Base-by-base conservation (phyloP, 768 basidiomycete species). In the Clavaria fumosa region DNA sequence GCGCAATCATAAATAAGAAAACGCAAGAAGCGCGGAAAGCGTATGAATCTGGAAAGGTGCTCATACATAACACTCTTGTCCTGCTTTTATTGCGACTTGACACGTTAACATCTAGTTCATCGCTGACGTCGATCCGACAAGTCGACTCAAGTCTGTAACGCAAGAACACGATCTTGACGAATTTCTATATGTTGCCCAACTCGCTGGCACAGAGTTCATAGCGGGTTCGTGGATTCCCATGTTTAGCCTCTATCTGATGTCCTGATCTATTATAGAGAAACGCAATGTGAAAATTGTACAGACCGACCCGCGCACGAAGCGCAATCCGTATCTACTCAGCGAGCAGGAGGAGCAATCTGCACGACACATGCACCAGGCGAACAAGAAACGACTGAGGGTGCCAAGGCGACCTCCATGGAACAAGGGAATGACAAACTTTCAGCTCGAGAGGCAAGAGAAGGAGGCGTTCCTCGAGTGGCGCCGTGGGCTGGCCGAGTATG, bases 151-250 rank as follows among this genome's bases (percentile, higher is more conserved):
- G 52, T 96, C 93, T 0, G 77, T 99, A 15, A 99, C 95, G 0
- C 91, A 97, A 59, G 93, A 99, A 60, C 65, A 75, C 39, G 90
- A 96, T 62, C 64, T 99, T 14, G 90, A 96, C 47, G 93, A 91
- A 57, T 99, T 99, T 54, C 58, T 99, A 39, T 91, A 75, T 51
- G 95, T 86, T 9, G 95, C 95, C 7, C 83, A 89, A 49, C 63
- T 99, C 38, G 95, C 95, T 10, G 93, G 82, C 35, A 83, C 83
- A 7, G 88, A 99, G 48, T 99, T 99, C 52, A 85, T 88, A 12
- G 93, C 93, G 23, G 93, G 91, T 93, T 42, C 23, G 72, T 48
- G 18, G 21, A 11, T 24, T 35, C 24, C 26, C 30, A 14, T 23
- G 35, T 7, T 31, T 18, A 12, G 22, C 23, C 23, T 28, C 22